Evolutionary conservation across 805 yeast genomes (phyloP).

Genomic region (Metschnikowia lunata): DNA sequence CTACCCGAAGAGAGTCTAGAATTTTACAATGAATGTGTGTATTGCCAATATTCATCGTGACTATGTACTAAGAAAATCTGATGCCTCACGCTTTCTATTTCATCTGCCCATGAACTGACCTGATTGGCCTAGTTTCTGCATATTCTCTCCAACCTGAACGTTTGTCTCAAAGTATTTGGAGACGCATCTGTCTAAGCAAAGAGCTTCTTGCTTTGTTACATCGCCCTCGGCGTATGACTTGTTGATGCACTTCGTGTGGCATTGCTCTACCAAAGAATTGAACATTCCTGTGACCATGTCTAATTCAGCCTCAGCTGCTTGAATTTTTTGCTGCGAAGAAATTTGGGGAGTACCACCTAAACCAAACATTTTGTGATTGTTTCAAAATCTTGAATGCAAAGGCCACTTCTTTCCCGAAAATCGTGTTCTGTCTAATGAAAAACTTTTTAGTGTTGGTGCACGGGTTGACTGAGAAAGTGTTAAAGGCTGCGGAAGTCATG

Average conservation of each 20-base stretch:
- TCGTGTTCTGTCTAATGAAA: background rate
- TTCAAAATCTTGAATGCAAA: too few relatives aligned
- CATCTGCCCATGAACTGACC: conserved; percentile 46
- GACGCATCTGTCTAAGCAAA: conserved; percentile 94
- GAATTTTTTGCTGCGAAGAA: conserved; percentile 69
- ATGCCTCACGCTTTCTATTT: background rate
- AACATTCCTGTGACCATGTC: conserved; percentile 98
- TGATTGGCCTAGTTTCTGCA: conserved; percentile 45
- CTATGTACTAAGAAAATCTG: conserved; percentile 1
- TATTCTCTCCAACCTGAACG: conserved; percentile 84
- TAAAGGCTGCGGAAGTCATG: too few relatives aligned
- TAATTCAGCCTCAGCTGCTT: conserved; percentile 94
- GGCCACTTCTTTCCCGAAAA: too few relatives aligned
- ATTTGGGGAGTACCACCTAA: conserved; percentile 69
- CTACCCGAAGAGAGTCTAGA: too few relatives aligned
- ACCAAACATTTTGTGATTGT: conserved; percentile 53
- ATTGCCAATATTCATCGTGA: background rate
- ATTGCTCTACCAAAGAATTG: conserved; percentile 82
- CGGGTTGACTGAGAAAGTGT: conserved; percentile 7
- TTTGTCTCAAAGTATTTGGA: conserved; percentile 92
- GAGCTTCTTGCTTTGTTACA: conserved; percentile 71
- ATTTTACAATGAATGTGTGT: too few relatives aligned
- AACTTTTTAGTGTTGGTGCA: conserved; percentile 6
- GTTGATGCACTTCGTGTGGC: conserved; percentile 81
- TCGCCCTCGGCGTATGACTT: conserved; percentile 66